These are phyloP conservation scores for Calonectria pseudoreteaudii DNA, from an alignment of 2,329 filamentous ascomycete genomes.

Conservation along the genomic window DNA sequence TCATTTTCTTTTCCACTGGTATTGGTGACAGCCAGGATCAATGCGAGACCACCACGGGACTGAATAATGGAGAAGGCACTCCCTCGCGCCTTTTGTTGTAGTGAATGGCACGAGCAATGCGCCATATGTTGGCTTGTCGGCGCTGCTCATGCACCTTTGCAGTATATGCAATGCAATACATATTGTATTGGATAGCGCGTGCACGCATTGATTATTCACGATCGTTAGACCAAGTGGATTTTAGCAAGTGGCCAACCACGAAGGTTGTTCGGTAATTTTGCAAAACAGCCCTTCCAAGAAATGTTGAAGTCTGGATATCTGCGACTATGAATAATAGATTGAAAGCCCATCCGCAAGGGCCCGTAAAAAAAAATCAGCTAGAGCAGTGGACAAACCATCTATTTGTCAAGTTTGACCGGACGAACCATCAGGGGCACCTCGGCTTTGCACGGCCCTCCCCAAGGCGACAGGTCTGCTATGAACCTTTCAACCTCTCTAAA, in stretches of 20 bases:
- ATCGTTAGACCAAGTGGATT: neutral
- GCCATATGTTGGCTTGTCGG: neutral
- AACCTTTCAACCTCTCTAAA: slow-evolving; percentile 47
- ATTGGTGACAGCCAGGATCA: neutral
- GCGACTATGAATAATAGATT: neutral
- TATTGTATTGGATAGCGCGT: neutral
- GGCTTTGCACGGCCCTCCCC: slow-evolving; percentile 41
- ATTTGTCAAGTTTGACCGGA: neutral
- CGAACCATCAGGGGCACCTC: slow-evolving; percentile 42
- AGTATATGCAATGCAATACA: neutral
- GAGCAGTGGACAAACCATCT: neutral
- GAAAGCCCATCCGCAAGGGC: neutral
- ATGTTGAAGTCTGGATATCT: neutral
- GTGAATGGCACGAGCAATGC: neutral
- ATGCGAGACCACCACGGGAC: neutral
- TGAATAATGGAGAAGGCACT: neutral
- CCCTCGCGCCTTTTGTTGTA: neutral
- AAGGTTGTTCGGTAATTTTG: neutral
- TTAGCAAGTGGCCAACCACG: neutral
- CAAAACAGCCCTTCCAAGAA: neutral
- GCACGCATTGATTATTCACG: neutral
- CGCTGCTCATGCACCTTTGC: neutral
- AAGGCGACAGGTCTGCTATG: slow-evolving; percentile 43
- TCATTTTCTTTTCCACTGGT: neutral
- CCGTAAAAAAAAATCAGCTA: neutral